Conservation (phyloP, 2,329 filamentous ascomycete species). For the Aspergillus puulaauensis region DNA sequence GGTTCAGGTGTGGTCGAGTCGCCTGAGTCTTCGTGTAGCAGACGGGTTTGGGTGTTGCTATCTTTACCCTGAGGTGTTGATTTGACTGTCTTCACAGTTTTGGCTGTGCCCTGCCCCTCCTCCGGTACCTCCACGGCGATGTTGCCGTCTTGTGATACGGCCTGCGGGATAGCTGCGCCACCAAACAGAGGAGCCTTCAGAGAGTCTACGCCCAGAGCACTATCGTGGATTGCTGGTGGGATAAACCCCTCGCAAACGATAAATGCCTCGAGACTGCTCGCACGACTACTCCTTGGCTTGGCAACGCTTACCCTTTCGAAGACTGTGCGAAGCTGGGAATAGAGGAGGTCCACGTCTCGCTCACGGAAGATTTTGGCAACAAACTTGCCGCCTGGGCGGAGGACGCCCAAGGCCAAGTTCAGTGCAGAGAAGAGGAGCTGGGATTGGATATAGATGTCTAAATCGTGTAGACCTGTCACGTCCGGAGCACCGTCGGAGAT, state of each 20-base stretch:
- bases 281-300: conserved; percentile 91
- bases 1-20: conserved; percentile 26
- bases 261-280: conserved; percentile 94
- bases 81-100: conserved; percentile 3
- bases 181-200: conserved; percentile 42
- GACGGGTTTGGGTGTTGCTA: conserved; percentile 20
- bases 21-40: conserved; percentile 46
- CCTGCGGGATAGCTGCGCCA: conserved; percentile 31
- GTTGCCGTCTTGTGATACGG: conserved; percentile 31
- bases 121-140: conserved; percentile 37
- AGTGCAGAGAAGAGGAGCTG: conserved; percentile 92
- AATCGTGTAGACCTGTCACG: conserved; percentile 92
- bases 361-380: conserved; percentile 97
- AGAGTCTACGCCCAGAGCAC: conserved; percentile 44
- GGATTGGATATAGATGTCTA: conserved; percentile 97
- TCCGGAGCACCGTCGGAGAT: conserved; percentile 95
- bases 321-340: conserved; percentile 88
- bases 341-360: conserved; percentile 92
- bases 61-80: conserved; percentile 17
- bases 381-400: conserved; percentile 91
- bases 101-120: conserved; percentile 42
- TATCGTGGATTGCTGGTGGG: conserved; percentile 55
- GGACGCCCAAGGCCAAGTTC: conserved; percentile 87
- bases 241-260: conserved; percentile 94
- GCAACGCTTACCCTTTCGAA: conserved; percentile 86